Base-by-base conservation (phyloP, 345 rosid species). In the Lagerstroemia speciosa region DNA sequence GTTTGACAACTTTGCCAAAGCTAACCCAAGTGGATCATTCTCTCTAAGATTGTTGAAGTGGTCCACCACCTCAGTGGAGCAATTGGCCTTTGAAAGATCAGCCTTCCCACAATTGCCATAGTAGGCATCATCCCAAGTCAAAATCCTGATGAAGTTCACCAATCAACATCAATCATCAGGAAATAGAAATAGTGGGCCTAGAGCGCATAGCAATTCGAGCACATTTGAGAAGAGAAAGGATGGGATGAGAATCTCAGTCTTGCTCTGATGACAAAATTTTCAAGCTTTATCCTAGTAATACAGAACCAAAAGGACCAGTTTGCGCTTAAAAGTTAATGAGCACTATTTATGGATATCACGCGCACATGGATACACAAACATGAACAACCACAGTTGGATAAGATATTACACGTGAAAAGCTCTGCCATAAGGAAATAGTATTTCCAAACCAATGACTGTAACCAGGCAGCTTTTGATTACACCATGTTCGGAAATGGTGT, bases 51-150 rank as follows among this genome's bases (percentile, higher is more conserved):
- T 74, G 43, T 73, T 77, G 76, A 77, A 69, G 71, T 60, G 80
- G 67, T 82, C 85, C 50, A 70, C 63, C 38, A 77, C 67, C 73
- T 79, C 83, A 67, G 45, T 26, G 57, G 78, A 83, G 77, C 74
- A 72, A 75, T 78, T 75, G 69, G 68, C 70, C 80, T 69, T 81
- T n/a, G 62, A 77, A 70, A 81, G 77, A 75, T 75, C 73, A 78
- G 71, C 72, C 46, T 63, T 76, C 74, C 73, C 86, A 75, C 57
- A 76, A 74, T 65, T 80, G 63, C 85, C 90, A 77, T 77, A 90
- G 81, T 85, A 93, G 32, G 89, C 90, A 78, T 90, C 96, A 82
- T 87, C 97, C 90, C 89, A 83, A 65, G 98, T 87, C 75, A 93
- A 79, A 76, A 93, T 84, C 93, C 98, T 93, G 85, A 69, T 70